phyloP scores from a whole-genome alignment of 345 rosid genomes.

The Ricinus communis region DNA sequence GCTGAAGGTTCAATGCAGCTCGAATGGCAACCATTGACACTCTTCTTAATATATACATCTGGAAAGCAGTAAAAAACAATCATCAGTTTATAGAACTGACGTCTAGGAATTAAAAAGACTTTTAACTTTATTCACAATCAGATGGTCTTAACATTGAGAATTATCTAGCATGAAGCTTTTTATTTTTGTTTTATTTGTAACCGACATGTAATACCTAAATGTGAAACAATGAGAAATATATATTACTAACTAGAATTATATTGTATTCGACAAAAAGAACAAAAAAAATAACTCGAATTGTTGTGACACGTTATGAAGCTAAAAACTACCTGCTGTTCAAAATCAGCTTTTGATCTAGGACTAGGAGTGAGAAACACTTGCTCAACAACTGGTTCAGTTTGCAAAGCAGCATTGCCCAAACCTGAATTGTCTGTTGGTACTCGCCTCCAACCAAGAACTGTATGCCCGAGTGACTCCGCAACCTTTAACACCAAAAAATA shows the following conservation, averaged over 20 bases:
- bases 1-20: constrained; percentile 83
- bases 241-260: too few species aligned
- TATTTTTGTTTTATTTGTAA: too few species aligned
- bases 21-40: constrained; percentile 96
- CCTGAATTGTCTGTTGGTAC: constrained; percentile 89
- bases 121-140: background rate
- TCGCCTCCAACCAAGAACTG: constrained; percentile 87
- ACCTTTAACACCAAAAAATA: constrained; percentile 43
- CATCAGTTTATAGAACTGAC: background rate
- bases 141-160: background rate
- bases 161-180: background rate
- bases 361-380: constrained; percentile 89
- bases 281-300: too few species aligned
- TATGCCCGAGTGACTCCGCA: constrained; percentile 95
- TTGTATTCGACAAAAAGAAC: too few species aligned
- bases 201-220: too few species aligned
- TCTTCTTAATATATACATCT: constrained; percentile 96
- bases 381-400: constrained; percentile 89
- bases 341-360: constrained; percentile 64
- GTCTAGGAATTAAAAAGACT: too few species aligned
- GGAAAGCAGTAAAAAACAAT: constrained; percentile 21
- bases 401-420: constrained; percentile 79
- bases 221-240: too few species aligned
- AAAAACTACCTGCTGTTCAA: constrained; percentile 80
- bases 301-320: background rate